These are phyloP conservation scores for Rhizopus delemar DNA, from an alignment of 371 early-diverging fungal genomes.

Conservation along the genomic window DNA sequence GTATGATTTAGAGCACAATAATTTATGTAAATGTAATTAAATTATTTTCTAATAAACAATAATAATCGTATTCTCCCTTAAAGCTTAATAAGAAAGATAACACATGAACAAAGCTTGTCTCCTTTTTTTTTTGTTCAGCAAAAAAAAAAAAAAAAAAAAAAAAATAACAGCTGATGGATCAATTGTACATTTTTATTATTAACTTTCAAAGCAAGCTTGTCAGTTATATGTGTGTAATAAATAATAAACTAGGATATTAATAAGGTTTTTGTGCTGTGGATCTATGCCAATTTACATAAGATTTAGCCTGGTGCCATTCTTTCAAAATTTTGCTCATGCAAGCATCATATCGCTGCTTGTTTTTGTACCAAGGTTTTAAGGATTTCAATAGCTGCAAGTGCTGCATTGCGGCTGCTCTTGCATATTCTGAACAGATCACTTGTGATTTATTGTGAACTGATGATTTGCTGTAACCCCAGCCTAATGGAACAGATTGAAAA, in stretches of 20 bases:
- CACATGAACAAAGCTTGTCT: too few species aligned
- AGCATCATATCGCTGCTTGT: constrained; percentile 9
- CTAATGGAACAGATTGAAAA: constrained; percentile 45
- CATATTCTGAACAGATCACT: constrained; percentile 23
- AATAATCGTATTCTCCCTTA: too few species aligned
- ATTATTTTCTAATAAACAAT: too few species aligned
- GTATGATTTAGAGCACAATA: too few species aligned
- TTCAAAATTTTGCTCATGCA: constrained; percentile 22
- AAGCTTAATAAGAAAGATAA: too few species aligned
- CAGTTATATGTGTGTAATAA: background rate
- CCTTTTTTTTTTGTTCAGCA: too few species aligned
- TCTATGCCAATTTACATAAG: constrained; percentile 45
- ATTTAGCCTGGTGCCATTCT: constrained; percentile 27
- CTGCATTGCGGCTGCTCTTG: constrained; percentile 31
- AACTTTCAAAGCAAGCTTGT: background rate
- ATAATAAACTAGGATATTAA: background rate
- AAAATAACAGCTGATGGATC: too few species aligned
- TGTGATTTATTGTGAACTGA: background rate
- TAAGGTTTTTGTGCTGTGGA: constrained; percentile 40
- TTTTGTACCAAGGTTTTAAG: constrained; percentile 29
- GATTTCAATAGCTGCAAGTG: constrained; percentile 30
- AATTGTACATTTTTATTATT: too few species aligned
- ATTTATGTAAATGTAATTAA: too few species aligned
- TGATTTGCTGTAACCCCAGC: constrained; percentile 30
- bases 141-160: too few species aligned